These are phyloP conservation scores for Gyrodon lividus DNA, from an alignment of 768 basidiomycete species.

Conservation along the genomic window DNA sequence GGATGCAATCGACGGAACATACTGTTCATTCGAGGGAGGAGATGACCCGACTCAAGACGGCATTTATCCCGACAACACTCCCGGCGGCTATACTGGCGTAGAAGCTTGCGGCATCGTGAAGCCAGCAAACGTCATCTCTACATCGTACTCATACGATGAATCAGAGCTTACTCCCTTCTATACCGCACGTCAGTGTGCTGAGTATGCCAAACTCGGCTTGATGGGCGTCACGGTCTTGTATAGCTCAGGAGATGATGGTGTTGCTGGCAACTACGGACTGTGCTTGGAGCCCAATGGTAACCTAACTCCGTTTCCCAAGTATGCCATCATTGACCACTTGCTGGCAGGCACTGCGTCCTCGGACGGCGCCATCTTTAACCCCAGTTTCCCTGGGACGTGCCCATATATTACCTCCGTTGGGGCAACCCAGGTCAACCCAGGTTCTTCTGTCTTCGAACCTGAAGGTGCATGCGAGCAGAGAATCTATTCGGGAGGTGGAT, in stretches of 20 bases:
- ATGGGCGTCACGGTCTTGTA: constrained; percentile 40
- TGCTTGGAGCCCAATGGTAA: constrained; percentile 33
- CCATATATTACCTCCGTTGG: constrained; percentile 54
- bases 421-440: constrained; percentile 43
- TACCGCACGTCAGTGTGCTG: constrained; percentile 37
- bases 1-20: constrained; percentile 46
- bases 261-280: constrained; percentile 31
- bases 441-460: constrained; percentile 37
- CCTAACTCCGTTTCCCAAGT: neutral
- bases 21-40: constrained; percentile 44
- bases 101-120: constrained; percentile 31
- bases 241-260: constrained; percentile 42
- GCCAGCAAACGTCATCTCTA: constrained; percentile 38
- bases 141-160: constrained; percentile 39
- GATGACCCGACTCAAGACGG: constrained; percentile 39
- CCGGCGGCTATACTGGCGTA: constrained; percentile 30
- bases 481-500: constrained; percentile 69
- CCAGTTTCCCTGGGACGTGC: constrained; percentile 48
- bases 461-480: constrained; percentile 49
- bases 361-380: constrained; percentile 41
- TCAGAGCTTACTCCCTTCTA: constrained; percentile 33
- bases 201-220: constrained; percentile 43
- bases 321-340: neutral
- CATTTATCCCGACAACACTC: constrained; percentile 31
- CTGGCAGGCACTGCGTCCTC: neutral